These are phyloP conservation scores for Psilocybe subaeruginosa DNA, from an alignment of 768 basidiomycete genomes.

Conservation along the genomic window DNA sequence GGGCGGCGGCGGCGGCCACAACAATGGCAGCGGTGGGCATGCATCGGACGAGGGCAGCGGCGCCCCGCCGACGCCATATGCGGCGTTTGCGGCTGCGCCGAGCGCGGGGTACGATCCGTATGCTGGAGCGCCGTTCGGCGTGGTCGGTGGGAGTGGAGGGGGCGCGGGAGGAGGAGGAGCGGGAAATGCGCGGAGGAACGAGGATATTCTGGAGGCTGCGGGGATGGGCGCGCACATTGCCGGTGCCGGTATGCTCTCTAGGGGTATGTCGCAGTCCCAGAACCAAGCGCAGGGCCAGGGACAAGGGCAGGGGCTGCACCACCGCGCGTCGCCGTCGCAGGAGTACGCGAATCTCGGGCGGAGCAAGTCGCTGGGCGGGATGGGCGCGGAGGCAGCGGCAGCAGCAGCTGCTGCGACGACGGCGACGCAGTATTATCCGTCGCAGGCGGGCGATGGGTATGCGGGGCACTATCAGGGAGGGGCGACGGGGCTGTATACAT, in stretches of 20 bases:
- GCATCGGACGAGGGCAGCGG: conserved; percentile 32
- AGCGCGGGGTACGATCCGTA: neutral
- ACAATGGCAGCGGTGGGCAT: neutral
- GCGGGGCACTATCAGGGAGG: neutral
- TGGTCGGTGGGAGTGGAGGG: neutral
- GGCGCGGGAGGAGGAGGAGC: neutral
- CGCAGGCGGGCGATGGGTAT: conserved; percentile 1
- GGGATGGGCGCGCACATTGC: conserved; percentile 26
- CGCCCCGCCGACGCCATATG: conserved; percentile 32
- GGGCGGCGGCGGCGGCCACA: too few species aligned
- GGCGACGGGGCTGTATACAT: too few species aligned
- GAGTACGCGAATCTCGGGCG: conserved; percentile 15
- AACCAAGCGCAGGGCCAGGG: conserved; percentile 5
- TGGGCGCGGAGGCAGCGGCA: neutral
- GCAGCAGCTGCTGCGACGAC: neutral
- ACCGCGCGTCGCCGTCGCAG: conserved; percentile 17
- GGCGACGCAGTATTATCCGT: neutral
- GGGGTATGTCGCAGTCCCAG: conserved; percentile 13
- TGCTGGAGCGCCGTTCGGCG: neutral
- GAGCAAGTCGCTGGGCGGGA: conserved; percentile 4
- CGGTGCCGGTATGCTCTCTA: conserved; percentile 23
- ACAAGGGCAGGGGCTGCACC: neutral
- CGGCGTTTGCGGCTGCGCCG: conserved; percentile 37
- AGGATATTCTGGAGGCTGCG: conserved; percentile 29
- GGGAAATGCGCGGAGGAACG: conserved; percentile 7